phyloP scores from a whole-genome alignment of 257 asterid species.

The Penstemon barbatus region DNA sequence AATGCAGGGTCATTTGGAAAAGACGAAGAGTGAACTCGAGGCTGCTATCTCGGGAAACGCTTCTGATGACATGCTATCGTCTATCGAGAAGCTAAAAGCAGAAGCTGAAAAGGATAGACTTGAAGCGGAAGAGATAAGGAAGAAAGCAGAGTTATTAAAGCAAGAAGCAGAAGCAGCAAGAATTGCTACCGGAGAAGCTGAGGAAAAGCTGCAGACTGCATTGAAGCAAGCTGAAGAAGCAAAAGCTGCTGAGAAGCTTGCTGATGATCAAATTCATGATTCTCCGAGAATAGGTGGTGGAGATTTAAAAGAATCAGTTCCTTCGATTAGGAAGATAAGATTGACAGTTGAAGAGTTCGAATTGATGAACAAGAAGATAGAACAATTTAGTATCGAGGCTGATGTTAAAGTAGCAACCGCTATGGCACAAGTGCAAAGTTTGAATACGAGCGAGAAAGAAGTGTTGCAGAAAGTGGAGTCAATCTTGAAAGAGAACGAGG shows the following conservation, averaged over 20 bases:
- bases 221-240: constrained; percentile 53
- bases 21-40: constrained; percentile 49
- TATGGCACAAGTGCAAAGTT: constrained; percentile 45
- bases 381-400: constrained; percentile 39
- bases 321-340: constrained; percentile 35
- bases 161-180: constrained; percentile 54
- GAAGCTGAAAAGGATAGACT: constrained; percentile 43
- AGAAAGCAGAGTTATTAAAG: constrained; percentile 32
- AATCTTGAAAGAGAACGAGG: constrained; percentile 44
- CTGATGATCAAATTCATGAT: constrained; percentile 43
- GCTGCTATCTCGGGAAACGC: constrained; percentile 35
- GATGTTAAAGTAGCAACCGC: constrained; percentile 59
- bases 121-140: constrained; percentile 49
- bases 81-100: constrained; percentile 40
- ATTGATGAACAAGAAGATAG: constrained; percentile 45
- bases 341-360: constrained; percentile 49
- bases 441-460: constrained; percentile 42
- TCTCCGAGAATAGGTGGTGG: constrained; percentile 29
- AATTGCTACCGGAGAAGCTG: constrained; percentile 42
- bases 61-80: constrained; percentile 31
- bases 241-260: constrained; percentile 52
- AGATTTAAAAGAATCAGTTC: constrained; percentile 20
- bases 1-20: constrained; percentile 48
- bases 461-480: constrained; percentile 40
- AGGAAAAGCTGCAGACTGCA: constrained; percentile 49